Evolutionary conservation across 768 basidiomycete genomes (phyloP).

Genomic region (Boletus rufocinnamomeus): DNA sequence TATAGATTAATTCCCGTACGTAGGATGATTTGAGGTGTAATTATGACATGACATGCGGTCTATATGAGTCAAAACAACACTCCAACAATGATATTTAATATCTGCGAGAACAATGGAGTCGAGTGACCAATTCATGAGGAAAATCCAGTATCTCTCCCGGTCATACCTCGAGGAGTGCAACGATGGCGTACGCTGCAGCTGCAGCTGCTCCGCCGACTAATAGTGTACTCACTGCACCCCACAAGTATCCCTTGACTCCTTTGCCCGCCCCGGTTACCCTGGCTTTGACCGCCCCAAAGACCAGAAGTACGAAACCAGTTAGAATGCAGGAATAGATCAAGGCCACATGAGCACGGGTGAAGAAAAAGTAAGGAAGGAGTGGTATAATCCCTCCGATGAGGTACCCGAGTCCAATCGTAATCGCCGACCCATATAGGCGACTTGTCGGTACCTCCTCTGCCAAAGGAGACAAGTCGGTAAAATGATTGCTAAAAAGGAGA

Average conservation of each 20-base stretch:
- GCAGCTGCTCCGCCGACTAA: slow-evolving; percentile 91
- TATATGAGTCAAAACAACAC: not conserved
- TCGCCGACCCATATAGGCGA: slow-evolving; percentile 85
- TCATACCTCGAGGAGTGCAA: slow-evolving; percentile 47
- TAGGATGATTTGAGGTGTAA: not conserved
- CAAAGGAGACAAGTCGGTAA: not conserved
- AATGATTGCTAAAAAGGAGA: not conserved
- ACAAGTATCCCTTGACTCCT: slow-evolving; percentile 68
- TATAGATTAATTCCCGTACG: not conserved
- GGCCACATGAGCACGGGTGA: slow-evolving; percentile 64
- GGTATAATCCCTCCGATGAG: slow-evolving; percentile 93
- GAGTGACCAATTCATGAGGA: not conserved
- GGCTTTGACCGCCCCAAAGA: slow-evolving; percentile 92
- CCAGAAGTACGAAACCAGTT: slow-evolving; percentile 81
- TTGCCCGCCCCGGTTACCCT: slow-evolving; percentile 81
- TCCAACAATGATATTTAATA: slow-evolving; percentile 1
- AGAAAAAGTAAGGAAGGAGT: slow-evolving; percentile 90
- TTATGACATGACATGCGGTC: slow-evolving; percentile 6
- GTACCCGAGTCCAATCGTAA: slow-evolving; percentile 96
- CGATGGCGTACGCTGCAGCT: slow-evolving; percentile 65
- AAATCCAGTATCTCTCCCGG: not conserved
- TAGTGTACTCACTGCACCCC: slow-evolving; percentile 86
- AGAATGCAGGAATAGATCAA: slow-evolving; percentile 75
- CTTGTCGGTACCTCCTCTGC: slow-evolving; percentile 86
- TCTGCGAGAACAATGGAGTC: not conserved